Evolutionary conservation across 495 filamentous ascomycete genomes (phyloP).

Genomic region (Trichodelitschia bisporula): DNA sequence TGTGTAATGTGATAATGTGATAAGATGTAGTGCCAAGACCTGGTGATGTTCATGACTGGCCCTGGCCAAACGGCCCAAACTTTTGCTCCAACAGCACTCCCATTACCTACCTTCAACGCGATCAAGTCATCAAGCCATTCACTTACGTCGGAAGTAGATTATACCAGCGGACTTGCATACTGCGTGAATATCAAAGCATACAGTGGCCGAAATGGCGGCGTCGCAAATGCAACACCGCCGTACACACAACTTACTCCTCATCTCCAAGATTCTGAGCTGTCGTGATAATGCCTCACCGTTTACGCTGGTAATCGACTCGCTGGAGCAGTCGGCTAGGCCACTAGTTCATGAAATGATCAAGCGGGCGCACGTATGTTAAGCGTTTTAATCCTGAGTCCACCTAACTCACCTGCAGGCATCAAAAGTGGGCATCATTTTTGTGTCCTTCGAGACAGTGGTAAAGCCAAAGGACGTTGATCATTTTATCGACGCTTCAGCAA

Average conservation of each 20-base stretch:
- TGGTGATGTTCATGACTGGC: too few species aligned
- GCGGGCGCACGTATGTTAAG: conserved; percentile 38
- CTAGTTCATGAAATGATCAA: conserved; percentile 48
- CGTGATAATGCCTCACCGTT: conserved; percentile 65
- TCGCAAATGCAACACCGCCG: conserved; percentile 28
- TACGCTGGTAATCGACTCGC: conserved; percentile 58
- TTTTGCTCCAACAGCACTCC: too few species aligned
- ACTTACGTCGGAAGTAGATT: too few species aligned
- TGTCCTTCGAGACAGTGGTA: conserved; percentile 48
- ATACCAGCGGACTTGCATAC: too few species aligned
- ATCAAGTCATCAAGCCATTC: too few species aligned
- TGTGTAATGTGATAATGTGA: too few species aligned
- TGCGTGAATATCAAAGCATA: too few species aligned
- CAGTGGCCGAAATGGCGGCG: conserved; percentile 15
- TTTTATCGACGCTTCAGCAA: conserved; percentile 37
- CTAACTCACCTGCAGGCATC: conserved; percentile 6
- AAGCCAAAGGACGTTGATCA: conserved; percentile 29
- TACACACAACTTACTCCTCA: conserved; percentile 65
- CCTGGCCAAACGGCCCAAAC: too few species aligned
- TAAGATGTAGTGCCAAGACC: too few species aligned
- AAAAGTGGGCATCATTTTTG: conserved; percentile 39
- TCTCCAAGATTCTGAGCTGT: conserved; percentile 59
- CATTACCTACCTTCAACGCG: too few species aligned
- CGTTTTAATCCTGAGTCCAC: background rate
- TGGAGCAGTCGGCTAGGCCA: conserved; percentile 58